A percentile compares a stretch with the other conserved stretches of the same genome.
Conservation (phyloP, 177 flowering plant genomes). For the Vitis hybrid region DNA sequence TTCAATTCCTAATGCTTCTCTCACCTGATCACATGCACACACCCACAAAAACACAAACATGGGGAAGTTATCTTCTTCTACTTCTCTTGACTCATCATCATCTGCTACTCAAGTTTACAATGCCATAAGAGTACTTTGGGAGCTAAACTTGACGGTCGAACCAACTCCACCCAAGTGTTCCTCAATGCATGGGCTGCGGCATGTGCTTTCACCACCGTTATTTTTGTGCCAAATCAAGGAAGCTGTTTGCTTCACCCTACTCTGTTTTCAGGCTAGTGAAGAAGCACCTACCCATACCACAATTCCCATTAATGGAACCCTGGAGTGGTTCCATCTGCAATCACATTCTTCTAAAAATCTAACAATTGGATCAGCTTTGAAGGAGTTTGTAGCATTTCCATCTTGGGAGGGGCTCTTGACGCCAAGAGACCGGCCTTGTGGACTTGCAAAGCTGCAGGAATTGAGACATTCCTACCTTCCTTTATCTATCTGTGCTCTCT, state of each 20-base stretch:
- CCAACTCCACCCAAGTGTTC: constrained; percentile 14
- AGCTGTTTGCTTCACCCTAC: constrained; percentile 5
- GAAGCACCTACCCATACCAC: background rate
- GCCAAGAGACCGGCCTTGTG: constrained; percentile 28
- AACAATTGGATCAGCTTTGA: no score
- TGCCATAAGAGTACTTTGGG: constrained; percentile 9
- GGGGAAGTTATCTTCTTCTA: no score
- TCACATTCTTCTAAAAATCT: no score
- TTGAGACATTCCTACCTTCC: no score
- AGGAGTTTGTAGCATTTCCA: constrained; percentile 19
- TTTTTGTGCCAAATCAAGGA: background rate
- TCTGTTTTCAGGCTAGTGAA: constrained; percentile 17
- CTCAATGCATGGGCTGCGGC: constrained; percentile 15
- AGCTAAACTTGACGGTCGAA: constrained; percentile 16
- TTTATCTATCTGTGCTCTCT: no score
- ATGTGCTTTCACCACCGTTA: background rate
- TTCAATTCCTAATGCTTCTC: no score
- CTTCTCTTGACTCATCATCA: no score
- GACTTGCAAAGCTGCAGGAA: constrained; percentile 25
- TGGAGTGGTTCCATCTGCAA: constrained; percentile 36
- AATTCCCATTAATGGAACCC: constrained; percentile 25
- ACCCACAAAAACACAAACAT: no score
- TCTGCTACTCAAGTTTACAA: background rate
- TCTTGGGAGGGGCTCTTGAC: constrained; percentile 34
- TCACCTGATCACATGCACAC: no score